Base-by-base conservation (phyloP, 805 yeast species). In the Barnettozyma sucrosica region DNA sequence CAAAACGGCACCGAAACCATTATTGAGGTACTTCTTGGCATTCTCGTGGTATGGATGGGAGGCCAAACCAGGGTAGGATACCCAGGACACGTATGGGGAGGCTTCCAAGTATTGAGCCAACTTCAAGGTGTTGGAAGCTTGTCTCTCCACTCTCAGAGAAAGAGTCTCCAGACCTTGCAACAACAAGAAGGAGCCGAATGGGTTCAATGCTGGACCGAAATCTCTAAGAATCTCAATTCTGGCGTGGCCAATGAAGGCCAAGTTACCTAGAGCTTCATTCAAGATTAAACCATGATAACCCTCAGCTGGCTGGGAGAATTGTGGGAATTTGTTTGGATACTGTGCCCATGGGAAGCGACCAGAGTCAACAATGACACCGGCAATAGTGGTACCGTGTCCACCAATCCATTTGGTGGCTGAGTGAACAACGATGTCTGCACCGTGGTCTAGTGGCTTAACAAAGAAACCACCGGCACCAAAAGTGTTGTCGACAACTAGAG, bases 321-420 rank as follows among this genome's bases (percentile, higher is more conserved):
- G 96, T 47, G 98, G 97, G 75, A 77, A 93, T 67, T 83, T 86
- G 62, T 85, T 81, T 40, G 93, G 92, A 69, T 86, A 78, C 53
- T 87, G 78, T 49, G 77, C 72, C 90, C 96, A 92, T 61, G 92
- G 95, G 76, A 92, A 92, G 44, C 85, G 90, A 56, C 97, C 97
- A 33, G 89, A 80, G 66, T 92, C 97, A 42, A 92, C 76, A 55
- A 92, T 75, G 45, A 83, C 86, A 74, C 98, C 98, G 46, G 85
- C 97, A 66, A 90, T 83, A 39, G 97, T 88, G 48, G 86, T 89
- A 64, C 98, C 97, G 64, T 90, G 97, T 50, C 97, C 98, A 54
- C 96, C 96, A 56, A 90, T 90, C 97, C 97, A 92, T 68, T 90
- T 90, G 50, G 98, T 90, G 47, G 97, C 96, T 51, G 97, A 89